phyloP scores from a whole-genome alignment of 306 rosid genomes.

The Herpetospermum pedunculosum region DNA sequence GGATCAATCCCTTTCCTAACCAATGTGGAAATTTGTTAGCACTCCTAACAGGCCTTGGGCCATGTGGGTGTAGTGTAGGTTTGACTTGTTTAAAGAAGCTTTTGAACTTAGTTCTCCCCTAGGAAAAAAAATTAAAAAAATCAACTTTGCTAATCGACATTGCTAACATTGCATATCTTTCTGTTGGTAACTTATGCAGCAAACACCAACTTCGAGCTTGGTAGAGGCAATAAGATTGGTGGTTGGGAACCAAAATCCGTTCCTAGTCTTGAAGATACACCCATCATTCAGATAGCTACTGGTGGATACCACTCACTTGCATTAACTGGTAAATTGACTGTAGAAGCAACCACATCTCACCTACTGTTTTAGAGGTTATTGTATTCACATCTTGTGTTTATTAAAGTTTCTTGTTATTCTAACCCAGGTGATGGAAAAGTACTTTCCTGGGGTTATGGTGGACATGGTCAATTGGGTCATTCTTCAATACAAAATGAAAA shows the following conservation, averaged over 20 bases:
- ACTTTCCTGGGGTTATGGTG: conserved; percentile 96
- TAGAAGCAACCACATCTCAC: conserved; percentile 6
- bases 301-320: conserved; percentile 98
- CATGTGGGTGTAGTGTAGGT: not conserved
- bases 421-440: conserved; percentile 72
- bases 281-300: conserved; percentile 58
- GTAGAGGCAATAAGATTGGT: conserved; percentile 79
- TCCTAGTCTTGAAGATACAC: conserved; percentile 55
- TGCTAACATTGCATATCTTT: not conserved
- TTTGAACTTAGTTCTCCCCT: not conserved
- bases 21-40: too few relatives aligned
- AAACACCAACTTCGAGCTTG: conserved; percentile 86
- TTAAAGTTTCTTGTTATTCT: conserved; percentile 1
- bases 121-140: not conserved
- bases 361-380: not conserved
- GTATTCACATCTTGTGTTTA: not conserved
- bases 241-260: conserved; percentile 80
- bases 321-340: conserved; percentile 47
- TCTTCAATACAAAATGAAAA: conserved; percentile 52
- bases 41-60: not conserved
- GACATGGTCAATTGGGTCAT: conserved; percentile 89
- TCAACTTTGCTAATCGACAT: not conserved
- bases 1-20: too few relatives aligned
- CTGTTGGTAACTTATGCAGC: conserved; percentile 32
- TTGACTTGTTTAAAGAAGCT: not conserved